Conservation (phyloP, 805 yeast species). For the Scheffersomyces coipomensis region DNA sequence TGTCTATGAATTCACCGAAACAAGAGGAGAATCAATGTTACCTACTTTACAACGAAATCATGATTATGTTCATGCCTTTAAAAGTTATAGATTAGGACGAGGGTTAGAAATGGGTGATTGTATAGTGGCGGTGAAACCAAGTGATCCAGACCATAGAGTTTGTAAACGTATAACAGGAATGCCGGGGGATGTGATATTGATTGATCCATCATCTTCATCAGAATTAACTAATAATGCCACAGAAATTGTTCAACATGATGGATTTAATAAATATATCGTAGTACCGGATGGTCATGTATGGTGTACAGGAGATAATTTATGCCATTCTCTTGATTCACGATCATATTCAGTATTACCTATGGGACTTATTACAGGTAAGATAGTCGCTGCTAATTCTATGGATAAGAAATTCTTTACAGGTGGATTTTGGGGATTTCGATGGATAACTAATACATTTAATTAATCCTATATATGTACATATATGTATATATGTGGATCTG, state of each 20-base stretch:
- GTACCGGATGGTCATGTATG: conserved; percentile 96
- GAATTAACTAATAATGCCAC: conserved; percentile 31
- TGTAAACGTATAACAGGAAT: conserved; percentile 93
- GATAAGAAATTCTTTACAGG: conserved; percentile 49
- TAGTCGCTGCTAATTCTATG: conserved; percentile 63
- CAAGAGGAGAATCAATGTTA: conserved; percentile 93
- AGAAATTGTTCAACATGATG: conserved; percentile 31
- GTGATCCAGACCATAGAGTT: conserved; percentile 79
- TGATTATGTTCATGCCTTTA: conserved; percentile 79
- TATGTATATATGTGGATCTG: conserved; percentile 4
- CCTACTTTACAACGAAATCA: conserved; percentile 76
- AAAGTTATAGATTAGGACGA: conserved; percentile 61
- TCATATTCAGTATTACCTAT: conserved; percentile 87
- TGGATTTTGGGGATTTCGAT: conserved; percentile 54
- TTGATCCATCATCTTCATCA: conserved; percentile 73
- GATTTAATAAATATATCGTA: conserved; percentile 55
- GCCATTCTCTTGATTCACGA: conserved; percentile 85
- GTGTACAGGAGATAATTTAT: conserved; percentile 94
- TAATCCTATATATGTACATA: not conserved
- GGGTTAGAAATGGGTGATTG: conserved; percentile 79
- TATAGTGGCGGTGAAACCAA: conserved; percentile 85
- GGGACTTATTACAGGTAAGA: conserved; percentile 85
- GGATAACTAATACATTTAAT: conserved; percentile 49
- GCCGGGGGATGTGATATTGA: conserved; percentile 85
- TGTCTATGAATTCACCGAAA: conserved; percentile 72